phyloP scores from a whole-genome alignment of 2,329 filamentous ascomycete genomes.

The Seiridium cupressi region DNA sequence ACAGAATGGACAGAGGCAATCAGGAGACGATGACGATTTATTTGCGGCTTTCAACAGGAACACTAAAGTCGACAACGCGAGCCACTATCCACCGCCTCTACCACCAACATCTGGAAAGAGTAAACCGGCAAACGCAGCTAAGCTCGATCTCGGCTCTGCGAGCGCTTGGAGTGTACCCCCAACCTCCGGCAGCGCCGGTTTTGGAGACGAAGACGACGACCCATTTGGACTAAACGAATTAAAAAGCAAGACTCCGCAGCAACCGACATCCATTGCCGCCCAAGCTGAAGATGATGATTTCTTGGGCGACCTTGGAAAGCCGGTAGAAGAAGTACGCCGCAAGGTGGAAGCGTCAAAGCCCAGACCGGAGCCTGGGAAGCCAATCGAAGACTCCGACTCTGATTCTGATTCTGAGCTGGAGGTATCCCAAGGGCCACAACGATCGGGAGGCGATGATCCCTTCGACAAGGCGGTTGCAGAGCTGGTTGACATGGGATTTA shows the following conservation, averaged over 20 bases:
- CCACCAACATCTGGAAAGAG: conserved; percentile 36
- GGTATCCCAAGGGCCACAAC: conserved; percentile 9
- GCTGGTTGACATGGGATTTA: conserved; percentile 92
- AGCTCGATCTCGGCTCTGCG: conserved; percentile 52
- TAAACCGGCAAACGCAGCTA: conserved; percentile 42
- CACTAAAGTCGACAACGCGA: conserved; percentile 66
- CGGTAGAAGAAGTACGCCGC: conserved; percentile 61
- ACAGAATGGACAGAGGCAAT: conserved; percentile 25
- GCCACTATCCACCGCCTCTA: conserved; percentile 59
- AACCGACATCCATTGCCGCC: conserved; percentile 8
- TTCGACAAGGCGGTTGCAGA: conserved; percentile 82
- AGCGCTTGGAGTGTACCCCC: conserved; percentile 48
- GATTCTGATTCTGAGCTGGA: conserved; percentile 34
- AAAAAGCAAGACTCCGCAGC: conserved; percentile 38
- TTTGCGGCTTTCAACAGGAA: conserved; percentile 67
- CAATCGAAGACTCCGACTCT: conserved; percentile 50
- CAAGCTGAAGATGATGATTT: conserved; percentile 62
- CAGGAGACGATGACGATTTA: conserved; percentile 57
- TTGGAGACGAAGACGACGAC: conserved; percentile 71
- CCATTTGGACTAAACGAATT: conserved; percentile 78
- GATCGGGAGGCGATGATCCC: conserved; percentile 47
- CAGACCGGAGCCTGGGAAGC: conserved; percentile 52
- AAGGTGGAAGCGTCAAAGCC: conserved; percentile 38
- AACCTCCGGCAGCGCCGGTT: conserved; percentile 25
- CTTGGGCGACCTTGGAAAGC: conserved; percentile 61